phyloP scores from a whole-genome alignment of 352 stramenopile species.

The Phytophthora nicotianae region DNA sequence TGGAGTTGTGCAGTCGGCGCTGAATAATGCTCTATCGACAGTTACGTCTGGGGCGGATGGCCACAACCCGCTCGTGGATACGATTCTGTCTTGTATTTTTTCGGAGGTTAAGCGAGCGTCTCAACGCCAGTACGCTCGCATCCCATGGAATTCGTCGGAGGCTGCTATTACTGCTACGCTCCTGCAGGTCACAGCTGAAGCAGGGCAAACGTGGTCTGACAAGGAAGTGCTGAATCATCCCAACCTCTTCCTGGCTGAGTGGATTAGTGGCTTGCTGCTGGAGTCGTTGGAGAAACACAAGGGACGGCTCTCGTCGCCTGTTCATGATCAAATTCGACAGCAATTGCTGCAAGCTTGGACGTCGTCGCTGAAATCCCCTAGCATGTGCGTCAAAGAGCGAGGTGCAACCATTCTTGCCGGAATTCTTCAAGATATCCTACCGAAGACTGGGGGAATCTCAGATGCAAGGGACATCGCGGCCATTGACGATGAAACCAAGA shows the following conservation, averaged over 20 bases:
- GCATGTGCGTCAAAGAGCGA: constrained; percentile 87
- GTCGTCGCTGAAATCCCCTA: constrained; percentile 82
- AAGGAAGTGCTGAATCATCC: constrained; percentile 82
- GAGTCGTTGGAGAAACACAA: constrained; percentile 58
- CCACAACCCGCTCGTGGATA: constrained; percentile 49
- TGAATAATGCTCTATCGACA: constrained; percentile 42
- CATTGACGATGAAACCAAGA: constrained; percentile 36
- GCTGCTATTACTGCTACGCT: constrained; percentile 72
- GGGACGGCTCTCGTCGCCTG: constrained; percentile 36
- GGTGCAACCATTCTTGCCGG: constrained; percentile 77
- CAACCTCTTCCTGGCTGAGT: constrained; percentile 87
- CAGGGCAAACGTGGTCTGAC: constrained; percentile 80
- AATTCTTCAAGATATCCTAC: constrained; percentile 82
- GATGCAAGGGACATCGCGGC: constrained; percentile 14
- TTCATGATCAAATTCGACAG: constrained; percentile 64
- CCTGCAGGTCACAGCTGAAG: constrained; percentile 71
- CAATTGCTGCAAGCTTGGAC: constrained; percentile 83
- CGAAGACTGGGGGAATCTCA: constrained; percentile 33
- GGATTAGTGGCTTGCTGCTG: constrained; percentile 80
- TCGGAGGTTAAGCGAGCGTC: constrained; percentile 72
- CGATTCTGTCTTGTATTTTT: constrained; percentile 63
- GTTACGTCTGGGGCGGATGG: constrained; percentile 22
- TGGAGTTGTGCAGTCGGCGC: constrained; percentile 49
- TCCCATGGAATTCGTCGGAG: constrained; percentile 85
- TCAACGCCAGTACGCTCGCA: constrained; percentile 76